These are phyloP conservation scores for Candida ficus DNA, from an alignment of 805 yeast species.

Conservation along the genomic window DNA sequence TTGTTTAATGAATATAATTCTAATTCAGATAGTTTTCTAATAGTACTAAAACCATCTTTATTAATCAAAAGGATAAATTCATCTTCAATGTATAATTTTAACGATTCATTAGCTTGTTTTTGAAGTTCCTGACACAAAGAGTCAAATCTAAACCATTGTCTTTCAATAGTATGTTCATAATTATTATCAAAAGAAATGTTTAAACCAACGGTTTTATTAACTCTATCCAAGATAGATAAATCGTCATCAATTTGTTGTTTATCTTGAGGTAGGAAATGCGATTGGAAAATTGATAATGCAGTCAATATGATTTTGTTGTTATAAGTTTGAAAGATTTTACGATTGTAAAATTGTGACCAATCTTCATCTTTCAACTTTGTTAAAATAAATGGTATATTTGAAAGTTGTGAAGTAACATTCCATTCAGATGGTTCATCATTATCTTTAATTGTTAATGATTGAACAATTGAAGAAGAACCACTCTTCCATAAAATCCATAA, in stretches of 20 bases:
- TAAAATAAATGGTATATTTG: constrained; percentile 7
- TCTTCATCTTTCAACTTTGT: constrained; percentile 26
- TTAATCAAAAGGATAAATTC: constrained; percentile 31
- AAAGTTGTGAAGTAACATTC: constrained; percentile 14
- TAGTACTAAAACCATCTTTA: constrained; percentile 28
- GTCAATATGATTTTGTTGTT: constrained; percentile 44
- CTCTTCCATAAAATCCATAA: constrained; percentile 57
- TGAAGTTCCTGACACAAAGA: constrained; percentile 68
- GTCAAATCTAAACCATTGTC: constrained; percentile 65
- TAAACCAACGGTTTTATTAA: constrained; percentile 28
- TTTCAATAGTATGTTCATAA: constrained; percentile 33
- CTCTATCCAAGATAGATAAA: constrained; percentile 30
- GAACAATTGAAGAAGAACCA: constrained; percentile 47
- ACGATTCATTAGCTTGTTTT: constrained; percentile 54
- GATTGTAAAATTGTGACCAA: constrained; percentile 35
- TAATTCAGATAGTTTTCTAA: constrained; percentile 29
- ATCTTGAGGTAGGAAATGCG: constrained; percentile 32
- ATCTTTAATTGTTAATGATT: constrained; percentile 27
- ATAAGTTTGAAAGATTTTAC: constrained; percentile 46
- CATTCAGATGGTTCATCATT: constrained; percentile 22
- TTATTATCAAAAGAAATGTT: constrained; percentile 27
- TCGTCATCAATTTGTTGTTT: constrained; percentile 23
- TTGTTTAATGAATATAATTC: constrained; percentile 31
- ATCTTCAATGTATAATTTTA: constrained; percentile 41
- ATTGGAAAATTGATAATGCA: constrained; percentile 46